These are phyloP conservation scores for Lactifluus rugatus DNA, from an alignment of 768 basidiomycete genomes.

Conservation along the genomic window DNA sequence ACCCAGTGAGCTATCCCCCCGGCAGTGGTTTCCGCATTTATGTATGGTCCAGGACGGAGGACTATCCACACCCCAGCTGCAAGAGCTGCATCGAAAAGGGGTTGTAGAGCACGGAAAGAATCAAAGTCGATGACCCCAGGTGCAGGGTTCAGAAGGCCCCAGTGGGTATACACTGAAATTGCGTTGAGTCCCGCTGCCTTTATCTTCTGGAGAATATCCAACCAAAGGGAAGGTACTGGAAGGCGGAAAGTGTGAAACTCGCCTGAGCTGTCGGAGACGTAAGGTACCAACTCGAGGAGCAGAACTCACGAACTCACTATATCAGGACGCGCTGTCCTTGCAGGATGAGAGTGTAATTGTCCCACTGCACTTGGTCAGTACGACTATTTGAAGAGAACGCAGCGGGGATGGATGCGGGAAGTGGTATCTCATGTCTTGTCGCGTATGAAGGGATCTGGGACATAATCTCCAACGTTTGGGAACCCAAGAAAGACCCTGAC, in stretches of 20 bases:
- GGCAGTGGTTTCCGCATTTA: conserved; percentile 75
- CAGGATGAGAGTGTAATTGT: conserved; percentile 18
- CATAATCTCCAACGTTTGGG: background rate
- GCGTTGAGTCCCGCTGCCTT: conserved; percentile 76
- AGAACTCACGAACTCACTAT: background rate
- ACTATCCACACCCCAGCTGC: conserved; percentile 71
- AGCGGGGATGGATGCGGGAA: background rate
- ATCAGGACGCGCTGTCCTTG: conserved; percentile 14
- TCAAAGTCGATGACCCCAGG: conserved; percentile 65
- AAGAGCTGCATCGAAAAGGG: conserved; percentile 65
- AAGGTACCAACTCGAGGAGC: background rate
- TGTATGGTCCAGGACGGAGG: conserved; percentile 65
- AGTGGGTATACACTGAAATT: conserved; percentile 70
- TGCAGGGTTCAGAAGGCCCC: conserved; percentile 69
- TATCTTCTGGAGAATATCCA: conserved; percentile 71
- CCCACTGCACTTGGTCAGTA: conserved; percentile 18
- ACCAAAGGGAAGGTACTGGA: conserved; percentile 72
- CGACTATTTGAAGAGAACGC: conserved; percentile 11
- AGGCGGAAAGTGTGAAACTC: conserved; percentile 80
- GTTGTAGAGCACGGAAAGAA: conserved; percentile 57
- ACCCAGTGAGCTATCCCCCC: conserved; percentile 67
- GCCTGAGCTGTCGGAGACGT: conserved; percentile 45
- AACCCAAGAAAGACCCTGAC: background rate
- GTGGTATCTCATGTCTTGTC: background rate
- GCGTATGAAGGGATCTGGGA: background rate